phyloP scores from a whole-genome alignment of 805 yeast species.

The Lachancea lanzarotensis region DNA sequence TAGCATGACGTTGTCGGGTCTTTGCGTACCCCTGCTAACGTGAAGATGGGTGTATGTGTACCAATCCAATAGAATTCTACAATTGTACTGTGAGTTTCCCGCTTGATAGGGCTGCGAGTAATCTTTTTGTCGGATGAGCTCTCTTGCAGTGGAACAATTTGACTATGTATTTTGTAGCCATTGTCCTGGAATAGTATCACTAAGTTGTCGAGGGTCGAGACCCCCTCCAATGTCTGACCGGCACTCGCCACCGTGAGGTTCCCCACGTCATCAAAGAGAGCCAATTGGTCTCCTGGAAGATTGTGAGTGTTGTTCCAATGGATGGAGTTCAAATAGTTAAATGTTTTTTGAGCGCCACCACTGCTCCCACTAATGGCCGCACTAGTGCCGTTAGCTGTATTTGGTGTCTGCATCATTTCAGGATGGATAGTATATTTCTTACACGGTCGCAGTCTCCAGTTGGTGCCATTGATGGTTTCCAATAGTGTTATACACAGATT shows the following conservation, averaged over 20 bases:
- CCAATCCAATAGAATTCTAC: slow-evolving; percentile 40
- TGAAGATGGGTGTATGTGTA: slow-evolving; percentile 33
- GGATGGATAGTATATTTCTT: slow-evolving; percentile 30
- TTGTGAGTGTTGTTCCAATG: slow-evolving; percentile 59
- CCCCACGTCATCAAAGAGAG: slow-evolving; percentile 69
- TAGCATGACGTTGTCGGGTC: slow-evolving; percentile 23
- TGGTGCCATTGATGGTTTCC: slow-evolving; percentile 65
- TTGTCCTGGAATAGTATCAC: slow-evolving; percentile 37
- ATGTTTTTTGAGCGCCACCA: slow-evolving; percentile 20
- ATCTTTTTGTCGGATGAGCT: slow-evolving; percentile 16
- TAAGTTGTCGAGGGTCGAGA: slow-evolving; percentile 29
- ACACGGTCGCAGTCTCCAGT: slow-evolving; percentile 65
- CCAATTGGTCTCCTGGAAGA: slow-evolving; percentile 66
- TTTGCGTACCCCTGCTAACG: slow-evolving; percentile 28
- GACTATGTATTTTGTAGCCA: slow-evolving; percentile 27
- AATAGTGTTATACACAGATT: slow-evolving; percentile 57
- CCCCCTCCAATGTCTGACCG: slow-evolving; percentile 39
- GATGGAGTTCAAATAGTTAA: slow-evolving; percentile 40
- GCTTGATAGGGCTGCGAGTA: slow-evolving; percentile 35
- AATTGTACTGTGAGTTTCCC: slow-evolving; percentile 29
- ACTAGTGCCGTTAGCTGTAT: slow-evolving; percentile 8
- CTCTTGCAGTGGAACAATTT: slow-evolving; percentile 21
- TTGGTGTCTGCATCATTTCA: slow-evolving; percentile 22
- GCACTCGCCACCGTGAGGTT: slow-evolving; percentile 51
- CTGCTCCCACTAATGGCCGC: slow-evolving; percentile 10